Evolutionary conservation across 177 flowering plant genomes (phyloP).

Genomic region (Tripterygium wilfordii): DNA sequence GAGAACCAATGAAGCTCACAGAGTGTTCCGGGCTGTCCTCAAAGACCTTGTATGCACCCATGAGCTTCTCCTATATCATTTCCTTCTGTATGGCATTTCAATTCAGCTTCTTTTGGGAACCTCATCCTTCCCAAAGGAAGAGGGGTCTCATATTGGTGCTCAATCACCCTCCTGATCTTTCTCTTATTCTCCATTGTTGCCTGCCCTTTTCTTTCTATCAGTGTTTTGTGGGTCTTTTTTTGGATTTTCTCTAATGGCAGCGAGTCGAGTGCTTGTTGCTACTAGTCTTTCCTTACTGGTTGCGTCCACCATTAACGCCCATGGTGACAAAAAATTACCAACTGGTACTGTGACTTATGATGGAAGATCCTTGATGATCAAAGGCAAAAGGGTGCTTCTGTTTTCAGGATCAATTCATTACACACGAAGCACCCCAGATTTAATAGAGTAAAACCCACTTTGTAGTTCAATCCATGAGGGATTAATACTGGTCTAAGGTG

Average conservation of each 20-base stretch:
- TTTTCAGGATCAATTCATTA: conserved; percentile 80
- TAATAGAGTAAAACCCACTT: conserved; percentile 4
- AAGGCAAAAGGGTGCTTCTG: conserved; percentile 56
- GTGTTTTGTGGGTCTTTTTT: too few relatives aligned
- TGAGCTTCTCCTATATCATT: conserved; percentile 3
- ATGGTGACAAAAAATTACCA: not conserved
- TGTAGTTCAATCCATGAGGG: not conserved
- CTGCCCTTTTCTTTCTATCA: too few relatives aligned
- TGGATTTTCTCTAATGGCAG: too few relatives aligned
- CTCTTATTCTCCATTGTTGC: too few relatives aligned
- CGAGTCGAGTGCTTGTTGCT: not conserved
- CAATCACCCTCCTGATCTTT: too few relatives aligned
- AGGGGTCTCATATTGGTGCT: too few relatives aligned
- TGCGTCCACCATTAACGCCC: conserved; percentile 8
- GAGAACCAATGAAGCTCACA: not conserved
- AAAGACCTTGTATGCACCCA: not conserved
- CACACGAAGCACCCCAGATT: conserved; percentile 60
- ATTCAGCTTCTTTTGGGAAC: conserved; percentile 1
- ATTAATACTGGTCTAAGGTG: not conserved
- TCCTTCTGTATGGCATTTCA: not conserved
- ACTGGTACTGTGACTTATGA: conserved; percentile 46
- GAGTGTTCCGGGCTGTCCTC: not conserved
- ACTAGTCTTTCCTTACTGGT: conserved; percentile 8
- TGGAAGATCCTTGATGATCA: conserved; percentile 44
- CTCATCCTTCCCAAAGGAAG: not conserved